These are phyloP conservation scores for Rhizopogon vinicolor DNA, from an alignment of 768 basidiomycete species.

Conservation along the genomic window DNA sequence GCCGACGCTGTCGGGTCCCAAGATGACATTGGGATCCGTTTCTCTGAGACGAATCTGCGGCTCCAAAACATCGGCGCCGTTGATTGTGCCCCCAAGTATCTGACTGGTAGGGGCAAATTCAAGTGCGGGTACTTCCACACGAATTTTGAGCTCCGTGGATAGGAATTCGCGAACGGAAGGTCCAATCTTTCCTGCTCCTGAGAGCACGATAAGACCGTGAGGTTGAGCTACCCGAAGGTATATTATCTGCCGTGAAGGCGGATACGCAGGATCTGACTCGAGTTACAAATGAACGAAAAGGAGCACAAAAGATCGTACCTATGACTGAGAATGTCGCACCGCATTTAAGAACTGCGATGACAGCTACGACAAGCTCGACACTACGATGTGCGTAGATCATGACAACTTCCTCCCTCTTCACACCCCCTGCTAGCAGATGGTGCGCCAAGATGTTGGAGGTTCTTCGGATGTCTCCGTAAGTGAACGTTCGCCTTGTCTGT, in stretches of 20 bases:
- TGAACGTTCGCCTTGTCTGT: conserved; percentile 58
- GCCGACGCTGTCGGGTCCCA: conserved; percentile 95
- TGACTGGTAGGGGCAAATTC: conserved; percentile 62
- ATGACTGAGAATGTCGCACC: conserved; percentile 98
- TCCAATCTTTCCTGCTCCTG: conserved; percentile 80
- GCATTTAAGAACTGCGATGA: conserved; percentile 94
- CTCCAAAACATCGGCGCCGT: conserved; percentile 60
- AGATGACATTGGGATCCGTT: conserved; percentile 72
- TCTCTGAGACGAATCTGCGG: conserved; percentile 45
- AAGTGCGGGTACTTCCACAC: conserved; percentile 87
- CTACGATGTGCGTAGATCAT: conserved; percentile 97
- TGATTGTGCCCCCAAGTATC: conserved; percentile 57
- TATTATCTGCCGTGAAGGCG: conserved; percentile 85
- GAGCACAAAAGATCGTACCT: conserved; percentile 43
- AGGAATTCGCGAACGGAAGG: conserved; percentile 84
- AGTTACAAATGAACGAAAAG: conserved; percentile 1
- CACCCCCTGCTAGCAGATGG: conserved; percentile 77
- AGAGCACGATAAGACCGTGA: conserved; percentile 84
- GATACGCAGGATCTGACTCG: conserved; percentile 90
- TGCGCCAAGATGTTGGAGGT: conserved; percentile 91
- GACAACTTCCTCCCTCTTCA: conserved; percentile 94
- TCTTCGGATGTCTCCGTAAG: conserved; percentile 72
- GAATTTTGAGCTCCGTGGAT: conserved; percentile 70
- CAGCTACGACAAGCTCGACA: conserved; percentile 94
- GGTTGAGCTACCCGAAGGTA: conserved; percentile 93